Evolutionary conservation across 2,329 filamentous ascomycete species (phyloP).

Genomic region (Phaeophleospora eucalypticola): DNA sequence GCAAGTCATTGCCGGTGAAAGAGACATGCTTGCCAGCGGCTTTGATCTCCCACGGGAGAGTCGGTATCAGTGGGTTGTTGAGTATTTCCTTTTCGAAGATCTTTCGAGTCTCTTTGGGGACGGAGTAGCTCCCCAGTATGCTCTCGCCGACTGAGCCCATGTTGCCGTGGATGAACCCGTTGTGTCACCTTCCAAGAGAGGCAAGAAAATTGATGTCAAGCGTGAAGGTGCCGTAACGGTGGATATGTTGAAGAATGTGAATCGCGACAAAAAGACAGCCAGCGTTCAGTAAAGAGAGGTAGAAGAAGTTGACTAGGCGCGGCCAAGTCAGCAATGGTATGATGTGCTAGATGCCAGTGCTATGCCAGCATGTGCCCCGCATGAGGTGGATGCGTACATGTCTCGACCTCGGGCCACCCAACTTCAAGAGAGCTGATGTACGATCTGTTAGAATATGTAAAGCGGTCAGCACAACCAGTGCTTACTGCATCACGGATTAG

Average conservation of each 20-base stretch:
- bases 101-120: conserved; percentile 19
- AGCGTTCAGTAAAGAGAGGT: not conserved
- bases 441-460: too few species aligned
- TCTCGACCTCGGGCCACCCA: too few species aligned
- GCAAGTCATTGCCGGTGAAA: conserved; percentile 43
- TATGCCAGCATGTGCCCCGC: not conserved
- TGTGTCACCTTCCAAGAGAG: not conserved
- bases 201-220: too few species aligned
- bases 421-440: too few species aligned
- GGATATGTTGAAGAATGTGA: too few species aligned
- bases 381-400: not conserved
- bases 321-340: not conserved
- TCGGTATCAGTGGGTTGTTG: conserved; percentile 40
- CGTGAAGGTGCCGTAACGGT: too few species aligned
- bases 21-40: conserved; percentile 35
- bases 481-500: too few species aligned
- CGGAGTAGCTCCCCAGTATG: conserved; percentile 11
- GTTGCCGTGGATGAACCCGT: not conserved
- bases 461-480: too few species aligned
- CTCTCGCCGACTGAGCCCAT: conserved; percentile 10
- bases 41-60: conserved; percentile 35
- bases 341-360: too few species aligned
- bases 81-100: conserved; percentile 41
- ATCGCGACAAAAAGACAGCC: too few species aligned
- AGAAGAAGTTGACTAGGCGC: not conserved